phyloP scores from a whole-genome alignment of 2,329 filamentous ascomycete species.

The Cladosporium velox region DNA sequence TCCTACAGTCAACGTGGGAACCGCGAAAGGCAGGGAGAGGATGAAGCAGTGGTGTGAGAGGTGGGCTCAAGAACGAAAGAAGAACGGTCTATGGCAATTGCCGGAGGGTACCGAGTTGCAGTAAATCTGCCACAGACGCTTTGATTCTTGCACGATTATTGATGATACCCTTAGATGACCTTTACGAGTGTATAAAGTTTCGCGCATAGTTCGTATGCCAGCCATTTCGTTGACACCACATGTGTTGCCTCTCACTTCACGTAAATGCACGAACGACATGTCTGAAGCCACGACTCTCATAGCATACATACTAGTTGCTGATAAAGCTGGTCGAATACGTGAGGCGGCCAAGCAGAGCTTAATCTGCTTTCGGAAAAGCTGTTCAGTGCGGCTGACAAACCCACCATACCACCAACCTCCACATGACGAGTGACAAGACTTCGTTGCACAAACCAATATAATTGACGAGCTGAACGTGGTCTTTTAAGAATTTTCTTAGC shows the following conservation, averaged over 20 bases:
- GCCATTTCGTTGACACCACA: background rate
- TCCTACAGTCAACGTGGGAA: constrained; percentile 87
- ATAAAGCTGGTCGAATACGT: background rate
- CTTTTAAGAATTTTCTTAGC: background rate
- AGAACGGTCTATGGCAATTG: constrained; percentile 58
- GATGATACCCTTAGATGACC: background rate
- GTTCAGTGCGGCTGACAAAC: constrained; percentile 3
- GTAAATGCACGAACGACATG: background rate
- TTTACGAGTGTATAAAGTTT: background rate
- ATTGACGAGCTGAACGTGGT: background rate
- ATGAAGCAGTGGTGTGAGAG: constrained; percentile 68
- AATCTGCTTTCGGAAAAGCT: background rate
- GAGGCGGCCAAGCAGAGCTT: background rate
- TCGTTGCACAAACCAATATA: background rate
- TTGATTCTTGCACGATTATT: background rate
- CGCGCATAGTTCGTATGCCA: background rate
- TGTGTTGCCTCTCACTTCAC: background rate
- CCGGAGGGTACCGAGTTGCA: constrained; percentile 27
- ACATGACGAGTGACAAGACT: constrained; percentile 17
- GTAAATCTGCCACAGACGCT: background rate
- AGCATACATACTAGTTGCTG: background rate
- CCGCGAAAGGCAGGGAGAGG: constrained; percentile 61
- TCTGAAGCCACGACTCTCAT: background rate
- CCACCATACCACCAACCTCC: background rate
- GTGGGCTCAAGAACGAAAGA: constrained; percentile 64